Conservation (phyloP, 257 asterid genomes). For the Solanum pinnatisectum region DNA sequence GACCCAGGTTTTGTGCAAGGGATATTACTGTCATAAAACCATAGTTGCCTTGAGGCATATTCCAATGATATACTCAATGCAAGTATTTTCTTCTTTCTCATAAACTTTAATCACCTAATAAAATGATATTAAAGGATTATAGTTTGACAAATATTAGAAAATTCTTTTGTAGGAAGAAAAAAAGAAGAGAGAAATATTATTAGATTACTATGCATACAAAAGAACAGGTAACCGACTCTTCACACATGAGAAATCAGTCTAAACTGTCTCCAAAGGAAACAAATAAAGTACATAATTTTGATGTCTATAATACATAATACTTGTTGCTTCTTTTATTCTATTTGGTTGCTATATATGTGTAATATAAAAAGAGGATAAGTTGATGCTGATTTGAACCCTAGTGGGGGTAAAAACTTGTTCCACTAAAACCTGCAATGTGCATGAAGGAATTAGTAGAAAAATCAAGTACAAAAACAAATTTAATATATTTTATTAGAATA, state of each 20-base stretch:
- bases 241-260: background rate
- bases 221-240: background rate
- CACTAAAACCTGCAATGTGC: conserved; percentile 28
- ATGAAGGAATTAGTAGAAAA: background rate
- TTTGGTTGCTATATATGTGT: background rate
- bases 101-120: background rate
- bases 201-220: background rate
- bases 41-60: background rate
- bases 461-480: background rate
- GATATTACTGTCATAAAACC: too few species aligned
- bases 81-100: background rate
- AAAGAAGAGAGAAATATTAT: background rate
- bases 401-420: conserved; percentile 14
- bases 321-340: background rate
- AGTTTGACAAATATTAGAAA: too few species aligned
- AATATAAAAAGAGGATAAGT: background rate
- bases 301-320: background rate
- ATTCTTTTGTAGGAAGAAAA: background rate
- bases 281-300: background rate
- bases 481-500: background rate
- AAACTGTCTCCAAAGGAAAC: background rate
- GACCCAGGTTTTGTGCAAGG: background rate
- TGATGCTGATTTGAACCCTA: conserved; percentile 4
- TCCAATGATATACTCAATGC: background rate
- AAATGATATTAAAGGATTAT: too few species aligned